Conservation (phyloP, 768 basidiomycete species). For the Boletus bicolor region DNA sequence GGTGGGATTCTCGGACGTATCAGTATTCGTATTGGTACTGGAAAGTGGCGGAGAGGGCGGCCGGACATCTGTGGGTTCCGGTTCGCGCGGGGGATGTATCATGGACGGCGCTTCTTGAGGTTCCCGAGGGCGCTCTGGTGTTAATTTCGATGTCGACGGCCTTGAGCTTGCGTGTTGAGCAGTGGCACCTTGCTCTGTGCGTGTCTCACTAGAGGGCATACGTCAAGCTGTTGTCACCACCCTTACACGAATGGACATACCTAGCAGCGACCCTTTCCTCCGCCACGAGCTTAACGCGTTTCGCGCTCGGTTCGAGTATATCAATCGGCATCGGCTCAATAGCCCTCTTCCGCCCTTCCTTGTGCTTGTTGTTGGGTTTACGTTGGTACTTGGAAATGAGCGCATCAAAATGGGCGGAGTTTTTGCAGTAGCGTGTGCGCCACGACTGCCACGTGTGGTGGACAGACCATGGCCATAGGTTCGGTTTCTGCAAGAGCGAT, state of each 20-base stretch:
- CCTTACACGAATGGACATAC: not conserved
- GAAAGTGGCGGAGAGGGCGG: not conserved
- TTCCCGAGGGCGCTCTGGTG: not conserved
- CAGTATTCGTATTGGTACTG: not conserved
- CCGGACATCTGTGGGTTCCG: not conserved
- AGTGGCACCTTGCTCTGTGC: not conserved
- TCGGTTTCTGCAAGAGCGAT: constrained; percentile 30
- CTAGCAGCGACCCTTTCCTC: not conserved
- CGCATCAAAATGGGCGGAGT: constrained; percentile 40
- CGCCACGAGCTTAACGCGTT: constrained; percentile 5
- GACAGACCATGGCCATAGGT: constrained; percentile 50
- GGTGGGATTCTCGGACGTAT: not conserved
- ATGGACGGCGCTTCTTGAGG: not conserved
- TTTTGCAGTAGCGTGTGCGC: constrained; percentile 56
- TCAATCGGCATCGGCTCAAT: not conserved
- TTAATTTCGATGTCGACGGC: not conserved
- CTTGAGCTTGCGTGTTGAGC: not conserved
- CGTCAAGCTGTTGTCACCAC: not conserved
- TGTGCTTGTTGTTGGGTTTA: constrained; percentile 23
- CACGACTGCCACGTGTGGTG: constrained; percentile 60
- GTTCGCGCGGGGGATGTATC: not conserved
- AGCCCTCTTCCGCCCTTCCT: constrained; percentile 3
- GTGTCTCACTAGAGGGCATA: constrained; percentile 2
- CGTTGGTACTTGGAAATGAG: constrained; percentile 40
- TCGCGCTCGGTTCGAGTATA: not conserved